Evolutionary conservation across 805 yeast species (phyloP).

Genomic region (Candida ortonii): DNA sequence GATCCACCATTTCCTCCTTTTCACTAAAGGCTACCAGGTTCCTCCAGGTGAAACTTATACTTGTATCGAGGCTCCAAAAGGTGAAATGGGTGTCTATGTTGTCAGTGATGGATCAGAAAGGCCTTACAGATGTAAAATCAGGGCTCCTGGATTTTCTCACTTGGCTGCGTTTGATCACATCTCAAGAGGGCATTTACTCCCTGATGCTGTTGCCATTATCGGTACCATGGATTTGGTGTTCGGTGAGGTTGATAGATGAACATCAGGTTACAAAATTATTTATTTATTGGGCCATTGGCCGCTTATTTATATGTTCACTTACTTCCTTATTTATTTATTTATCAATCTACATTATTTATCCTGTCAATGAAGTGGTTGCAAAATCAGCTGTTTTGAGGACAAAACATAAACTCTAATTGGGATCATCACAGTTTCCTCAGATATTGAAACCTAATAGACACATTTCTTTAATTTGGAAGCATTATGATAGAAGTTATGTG

Average conservation of each 20-base stretch:
- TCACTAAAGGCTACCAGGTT: conserved; percentile 84
- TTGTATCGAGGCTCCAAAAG: conserved; percentile 92
- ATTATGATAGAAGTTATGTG: too few relatives aligned
- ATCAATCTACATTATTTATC: neutral
- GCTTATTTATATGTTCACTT: conserved; percentile 6
- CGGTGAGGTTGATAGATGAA: conserved; percentile 88
- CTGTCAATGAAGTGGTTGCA: too few relatives aligned
- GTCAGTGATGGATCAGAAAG: conserved; percentile 88
- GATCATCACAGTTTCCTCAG: too few relatives aligned
- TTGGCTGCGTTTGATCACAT: conserved; percentile 85
- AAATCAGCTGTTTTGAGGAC: too few relatives aligned
- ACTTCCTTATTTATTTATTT: conserved; percentile 1
- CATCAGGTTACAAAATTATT: conserved; percentile 1
- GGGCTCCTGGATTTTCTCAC: conserved; percentile 94
- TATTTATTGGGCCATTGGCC: conserved; percentile 3
- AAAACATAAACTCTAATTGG: too few relatives aligned
- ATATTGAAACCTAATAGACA: too few relatives aligned
- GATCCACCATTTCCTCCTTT: conserved; percentile 83
- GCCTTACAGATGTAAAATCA: conserved; percentile 88
- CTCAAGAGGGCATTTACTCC: conserved; percentile 80
- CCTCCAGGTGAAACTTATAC: conserved; percentile 91
- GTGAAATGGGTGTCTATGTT: conserved; percentile 89
- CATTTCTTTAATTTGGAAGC: too few relatives aligned
- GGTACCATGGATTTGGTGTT: conserved; percentile 95
- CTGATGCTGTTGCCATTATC: conserved; percentile 90